Percentiles rank a stretch among this genome's conserved stretches.
phyloP scores from a whole-genome alignment of 2,329 filamentous ascomycete species.

The Fusarium neocosmosporiellum region DNA sequence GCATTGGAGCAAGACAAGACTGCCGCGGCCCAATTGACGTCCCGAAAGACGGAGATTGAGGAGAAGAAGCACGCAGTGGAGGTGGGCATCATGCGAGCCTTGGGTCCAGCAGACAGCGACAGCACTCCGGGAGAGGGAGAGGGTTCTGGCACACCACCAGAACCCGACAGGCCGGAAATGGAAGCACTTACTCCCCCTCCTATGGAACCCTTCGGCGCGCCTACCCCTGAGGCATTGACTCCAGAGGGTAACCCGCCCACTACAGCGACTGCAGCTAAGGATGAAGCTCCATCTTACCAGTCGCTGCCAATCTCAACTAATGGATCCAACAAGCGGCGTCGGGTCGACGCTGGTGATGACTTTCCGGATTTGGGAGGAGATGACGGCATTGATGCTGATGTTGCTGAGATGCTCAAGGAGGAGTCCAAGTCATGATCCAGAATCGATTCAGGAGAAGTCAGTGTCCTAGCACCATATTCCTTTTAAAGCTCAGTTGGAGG shows the following conservation, averaged over 20 bases:
- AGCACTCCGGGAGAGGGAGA: conserved; percentile 60
- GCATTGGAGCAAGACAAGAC: conserved; percentile 77
- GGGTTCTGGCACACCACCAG: conserved; percentile 60
- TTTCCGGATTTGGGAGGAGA: conserved; percentile 66
- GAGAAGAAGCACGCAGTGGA: conserved; percentile 89
- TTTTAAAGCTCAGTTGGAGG: neutral
- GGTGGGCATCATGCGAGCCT: conserved; percentile 86
- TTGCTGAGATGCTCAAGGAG: conserved; percentile 62
- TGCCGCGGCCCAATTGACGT: conserved; percentile 70
- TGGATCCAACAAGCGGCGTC: conserved; percentile 67
- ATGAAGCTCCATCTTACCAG: conserved; percentile 60
- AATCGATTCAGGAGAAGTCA: neutral
- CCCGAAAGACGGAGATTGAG: conserved; percentile 79
- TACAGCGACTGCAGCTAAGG: conserved; percentile 46
- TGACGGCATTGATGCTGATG: conserved; percentile 67
- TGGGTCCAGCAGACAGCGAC: conserved; percentile 70
- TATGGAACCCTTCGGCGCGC: conserved; percentile 38
- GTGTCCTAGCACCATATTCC: neutral
- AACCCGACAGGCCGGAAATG: conserved; percentile 80
- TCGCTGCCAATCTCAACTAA: conserved; percentile 62
- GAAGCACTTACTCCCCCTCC: conserved; percentile 87
- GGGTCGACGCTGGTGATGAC: conserved; percentile 62
- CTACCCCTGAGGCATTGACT: conserved; percentile 29
- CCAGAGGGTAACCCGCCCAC: conserved; percentile 37
- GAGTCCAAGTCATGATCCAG: conserved; percentile 21